Percentiles rank a stretch among this genome's conserved stretches.
Evolutionary conservation across 768 basidiomycete species (phyloP).

Genomic region (Tylopilus rubrobrunneus): DNA sequence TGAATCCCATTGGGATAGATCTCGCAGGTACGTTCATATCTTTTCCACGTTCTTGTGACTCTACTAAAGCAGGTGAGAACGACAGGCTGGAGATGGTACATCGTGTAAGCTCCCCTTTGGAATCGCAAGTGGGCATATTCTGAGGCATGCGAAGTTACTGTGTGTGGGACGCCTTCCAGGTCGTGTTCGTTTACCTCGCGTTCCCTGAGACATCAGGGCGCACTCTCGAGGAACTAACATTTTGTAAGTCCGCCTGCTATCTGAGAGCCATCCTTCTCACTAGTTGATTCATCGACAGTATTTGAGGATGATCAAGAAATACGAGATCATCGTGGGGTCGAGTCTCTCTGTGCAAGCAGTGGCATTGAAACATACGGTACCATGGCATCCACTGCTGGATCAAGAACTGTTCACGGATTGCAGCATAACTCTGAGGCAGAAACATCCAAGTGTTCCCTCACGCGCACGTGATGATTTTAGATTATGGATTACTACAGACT

Average conservation of each 20-base stretch:
- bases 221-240: neutral
- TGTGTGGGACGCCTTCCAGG: neutral
- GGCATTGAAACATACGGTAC: neutral
- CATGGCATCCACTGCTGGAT: neutral
- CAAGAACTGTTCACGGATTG: neutral
- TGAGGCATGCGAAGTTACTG: neutral
- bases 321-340: neutral
- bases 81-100: constrained; percentile 3
- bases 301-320: constrained; percentile 1
- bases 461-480: too few species aligned
- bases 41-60: neutral
- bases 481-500: too few species aligned
- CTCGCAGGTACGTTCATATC: constrained; percentile 2
- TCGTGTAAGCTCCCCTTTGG: neutral
- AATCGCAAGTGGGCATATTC: neutral
- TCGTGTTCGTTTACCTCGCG: neutral
- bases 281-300: neutral
- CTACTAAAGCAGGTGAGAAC: neutral
- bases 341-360: neutral
- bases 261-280: too few species aligned
- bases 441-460: too few species aligned
- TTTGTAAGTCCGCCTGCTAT: constrained; percentile 1
- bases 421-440: neutral
- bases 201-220: neutral
- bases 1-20: constrained; percentile 19